These are phyloP conservation scores for Dendrobium catenatum DNA, from an alignment of 106 monocot genomes.

Conservation along the genomic window DNA sequence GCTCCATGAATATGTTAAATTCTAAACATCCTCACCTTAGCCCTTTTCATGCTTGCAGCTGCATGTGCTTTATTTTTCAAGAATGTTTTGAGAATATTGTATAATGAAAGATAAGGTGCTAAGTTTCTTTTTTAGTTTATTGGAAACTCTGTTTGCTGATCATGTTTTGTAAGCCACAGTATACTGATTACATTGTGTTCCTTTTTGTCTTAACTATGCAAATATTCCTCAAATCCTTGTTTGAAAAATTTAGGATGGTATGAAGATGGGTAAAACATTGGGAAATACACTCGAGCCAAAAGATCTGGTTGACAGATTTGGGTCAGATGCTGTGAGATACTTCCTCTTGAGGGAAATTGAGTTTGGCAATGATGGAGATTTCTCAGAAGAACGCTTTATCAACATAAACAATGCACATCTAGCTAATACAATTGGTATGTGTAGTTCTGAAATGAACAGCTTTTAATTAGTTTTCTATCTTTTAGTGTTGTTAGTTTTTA, in stretches of 20 bases:
- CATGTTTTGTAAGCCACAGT: neutral
- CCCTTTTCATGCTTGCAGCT: neutral
- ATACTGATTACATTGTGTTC: neutral
- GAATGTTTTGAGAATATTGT: neutral
- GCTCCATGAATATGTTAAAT: too few relatives aligned
- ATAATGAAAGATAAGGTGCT: neutral
- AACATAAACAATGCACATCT: slow-evolving; percentile 95
- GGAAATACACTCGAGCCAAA: slow-evolving; percentile 96
- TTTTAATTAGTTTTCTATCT: slow-evolving; percentile 2
- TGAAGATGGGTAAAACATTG: slow-evolving; percentile 99
- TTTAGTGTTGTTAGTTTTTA: neutral
- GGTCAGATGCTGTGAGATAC: slow-evolving; percentile 90
- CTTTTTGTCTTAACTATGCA: neutral
- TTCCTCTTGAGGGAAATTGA: slow-evolving; percentile 97
- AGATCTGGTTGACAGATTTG: slow-evolving; percentile 82
- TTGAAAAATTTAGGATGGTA: slow-evolving; percentile 95
- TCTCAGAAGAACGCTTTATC: slow-evolving; percentile 89
- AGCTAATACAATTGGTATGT: slow-evolving; percentile 86
- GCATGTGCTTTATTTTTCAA: neutral
- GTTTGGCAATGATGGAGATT: slow-evolving; percentile 96
- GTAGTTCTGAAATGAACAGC: neutral
- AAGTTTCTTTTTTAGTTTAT: too few relatives aligned
- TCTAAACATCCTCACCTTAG: too few relatives aligned
- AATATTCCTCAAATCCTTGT: slow-evolving; percentile 25
- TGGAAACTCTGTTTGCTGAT: neutral